Evolutionary conservation across 805 yeast genomes (phyloP).

Genomic region (Candida ortonii): DNA sequence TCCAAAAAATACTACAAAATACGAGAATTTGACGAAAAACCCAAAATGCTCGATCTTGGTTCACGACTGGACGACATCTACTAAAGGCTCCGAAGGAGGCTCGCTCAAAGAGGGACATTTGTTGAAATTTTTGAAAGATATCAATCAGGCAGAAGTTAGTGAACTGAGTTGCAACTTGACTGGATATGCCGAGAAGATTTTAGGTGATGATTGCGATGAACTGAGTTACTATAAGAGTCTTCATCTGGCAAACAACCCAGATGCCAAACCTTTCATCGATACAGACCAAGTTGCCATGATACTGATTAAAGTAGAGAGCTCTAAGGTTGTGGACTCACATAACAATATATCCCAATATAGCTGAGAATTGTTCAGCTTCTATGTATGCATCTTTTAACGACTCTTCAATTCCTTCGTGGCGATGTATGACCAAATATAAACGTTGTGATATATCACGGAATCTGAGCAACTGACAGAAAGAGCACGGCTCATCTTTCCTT

Average conservation of each 20-base stretch:
- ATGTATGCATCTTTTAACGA: no score
- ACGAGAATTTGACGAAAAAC: constrained; percentile 61
- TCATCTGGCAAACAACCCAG: constrained; percentile 61
- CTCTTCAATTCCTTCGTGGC: no score
- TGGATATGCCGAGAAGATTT: constrained; percentile 60
- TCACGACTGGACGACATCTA: constrained; percentile 80
- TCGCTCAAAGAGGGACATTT: constrained; percentile 29
- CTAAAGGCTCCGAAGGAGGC: constrained; percentile 19
- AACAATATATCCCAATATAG: constrained; percentile 46
- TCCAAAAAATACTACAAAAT: constrained; percentile 69
- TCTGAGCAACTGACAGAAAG: no score
- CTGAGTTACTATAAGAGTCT: constrained; percentile 58
- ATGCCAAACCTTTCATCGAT: constrained; percentile 65
- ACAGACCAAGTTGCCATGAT: constrained; percentile 65
- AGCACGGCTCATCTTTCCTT: no score
- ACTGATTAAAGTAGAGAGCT: constrained; percentile 59
- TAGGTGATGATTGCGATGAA: constrained; percentile 42
- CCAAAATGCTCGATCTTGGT: constrained; percentile 79
- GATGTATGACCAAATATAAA: no score
- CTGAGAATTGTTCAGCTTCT: constrained; percentile 5
- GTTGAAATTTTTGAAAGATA: constrained; percentile 61
- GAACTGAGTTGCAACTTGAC: constrained; percentile 78
- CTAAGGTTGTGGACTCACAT: constrained; percentile 76
- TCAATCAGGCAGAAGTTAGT: constrained; percentile 78
- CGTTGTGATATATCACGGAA: no score